Evolutionary conservation across 306 rosid genomes (phyloP), one percentile per base, ranked within the genome.

Genomic region (Trifolium dubium): DNA sequence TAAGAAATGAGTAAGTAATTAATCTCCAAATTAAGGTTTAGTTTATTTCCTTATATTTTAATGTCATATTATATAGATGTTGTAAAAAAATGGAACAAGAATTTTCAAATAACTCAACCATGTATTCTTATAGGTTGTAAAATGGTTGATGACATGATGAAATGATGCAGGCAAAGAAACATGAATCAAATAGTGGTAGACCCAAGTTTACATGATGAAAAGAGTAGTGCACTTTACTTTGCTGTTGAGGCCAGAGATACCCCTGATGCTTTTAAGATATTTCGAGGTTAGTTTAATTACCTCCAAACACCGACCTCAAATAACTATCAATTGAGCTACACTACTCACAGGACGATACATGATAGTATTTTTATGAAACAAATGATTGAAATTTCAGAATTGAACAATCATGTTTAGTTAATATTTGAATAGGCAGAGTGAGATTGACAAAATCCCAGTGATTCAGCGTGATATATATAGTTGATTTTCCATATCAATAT

Each of bases 191-290:
- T 90, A 6, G 93, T 90, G 50, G 84, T 86, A 19, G 96, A 88
- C 79, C 92, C 85, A 49, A 80, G 90, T 51, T 82, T 90, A 15
- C 82, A 86, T 69, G 28, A 79, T 43, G 79, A 80, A 59, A 78
- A 69, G 47, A 82, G 76, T 7, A 74, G 75, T 76, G 77, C 88
- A 55, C 88, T 90, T 69, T 83, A 76, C 76, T 88, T 86, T 80
- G 86, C 90, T 78, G 88, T 79, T 41, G 92, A 88, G 75, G 80
- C 84, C 10, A 46, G 93, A 65, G 79, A 84, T 19, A 74, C 60
- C 13, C 92, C 96, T 1, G 93, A 90, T 71, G 85, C 92, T 65
- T 90, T 90, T 62, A 73, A 62, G 7, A 71, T 88, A 51, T 90
- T 80, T 84, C 69, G 55, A 80, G 93, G 96, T 90, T 0, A 74